Evolutionary conservation across 352 stramenopile genomes (phyloP).

Genomic region (Phytophthora pinifolia): DNA sequence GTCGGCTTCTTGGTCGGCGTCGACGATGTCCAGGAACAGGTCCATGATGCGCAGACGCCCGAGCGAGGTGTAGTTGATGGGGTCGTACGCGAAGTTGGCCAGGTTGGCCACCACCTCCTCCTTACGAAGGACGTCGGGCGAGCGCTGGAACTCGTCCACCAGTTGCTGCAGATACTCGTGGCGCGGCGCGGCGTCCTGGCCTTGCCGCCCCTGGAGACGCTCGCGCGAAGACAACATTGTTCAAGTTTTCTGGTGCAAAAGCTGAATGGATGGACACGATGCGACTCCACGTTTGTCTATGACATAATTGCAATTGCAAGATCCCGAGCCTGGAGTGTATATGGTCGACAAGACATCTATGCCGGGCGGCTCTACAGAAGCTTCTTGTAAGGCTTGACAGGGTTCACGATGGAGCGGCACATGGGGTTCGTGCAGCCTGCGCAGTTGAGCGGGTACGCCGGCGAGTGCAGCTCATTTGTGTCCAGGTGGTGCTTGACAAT

Average conservation of each 20-base stretch:
- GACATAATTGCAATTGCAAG: conserved; percentile 12
- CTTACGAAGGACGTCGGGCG: conserved; percentile 54
- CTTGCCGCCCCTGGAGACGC: conserved; percentile 60
- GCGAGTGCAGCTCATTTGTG: conserved; percentile 64
- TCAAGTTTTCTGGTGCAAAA: neutral
- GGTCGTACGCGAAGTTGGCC: conserved; percentile 86
- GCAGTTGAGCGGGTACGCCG: conserved; percentile 87
- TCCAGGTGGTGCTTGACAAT: conserved; percentile 95
- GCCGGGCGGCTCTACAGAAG: conserved; percentile 39
- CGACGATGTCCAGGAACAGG: conserved; percentile 76
- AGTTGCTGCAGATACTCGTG: conserved; percentile 81
- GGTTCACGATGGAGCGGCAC: conserved; percentile 86
- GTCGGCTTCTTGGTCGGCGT: conserved; percentile 39
- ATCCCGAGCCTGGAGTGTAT: neutral
- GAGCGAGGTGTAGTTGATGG: conserved; percentile 78
- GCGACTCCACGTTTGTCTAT: conserved; percentile 16
- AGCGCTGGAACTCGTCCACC: conserved; percentile 72
- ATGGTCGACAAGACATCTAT: conserved; percentile 3
- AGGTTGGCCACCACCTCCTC: conserved; percentile 80
- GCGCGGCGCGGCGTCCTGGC: conserved; percentile 61
- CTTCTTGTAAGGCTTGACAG: conserved; percentile 75
- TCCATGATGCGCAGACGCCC: conserved; percentile 61
- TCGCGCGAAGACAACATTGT: conserved; percentile 67
- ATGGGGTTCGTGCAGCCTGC: conserved; percentile 79
- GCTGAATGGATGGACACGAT: conserved; percentile 1